Conservation (phyloP, 306 rosid genomes). For the Sphenostylis stenocarpa region DNA sequence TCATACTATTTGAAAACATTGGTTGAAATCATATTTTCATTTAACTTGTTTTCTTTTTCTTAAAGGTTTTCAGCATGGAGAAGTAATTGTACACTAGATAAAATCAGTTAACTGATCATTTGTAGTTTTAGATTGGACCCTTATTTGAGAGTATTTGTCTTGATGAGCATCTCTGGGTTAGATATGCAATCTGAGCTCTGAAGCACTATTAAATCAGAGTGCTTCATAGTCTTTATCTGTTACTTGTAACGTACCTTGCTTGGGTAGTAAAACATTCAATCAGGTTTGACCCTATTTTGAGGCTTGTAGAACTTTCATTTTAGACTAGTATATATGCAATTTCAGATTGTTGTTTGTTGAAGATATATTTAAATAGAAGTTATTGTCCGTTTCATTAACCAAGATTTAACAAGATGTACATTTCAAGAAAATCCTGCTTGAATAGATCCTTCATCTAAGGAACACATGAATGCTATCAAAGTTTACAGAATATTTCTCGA, state of each 20-base stretch:
- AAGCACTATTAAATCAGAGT: background rate
- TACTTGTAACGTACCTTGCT: background rate
- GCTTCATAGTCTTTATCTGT: background rate
- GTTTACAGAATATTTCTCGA: background rate
- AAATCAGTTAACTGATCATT: background rate
- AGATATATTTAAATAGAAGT: background rate
- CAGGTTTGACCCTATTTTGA: background rate
- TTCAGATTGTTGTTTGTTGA: background rate
- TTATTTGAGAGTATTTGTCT: background rate
- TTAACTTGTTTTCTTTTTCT: background rate
- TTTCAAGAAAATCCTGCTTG: background rate
- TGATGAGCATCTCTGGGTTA: background rate
- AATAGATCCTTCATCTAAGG: conserved; percentile 17
- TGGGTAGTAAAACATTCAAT: background rate
- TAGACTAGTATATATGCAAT: background rate
- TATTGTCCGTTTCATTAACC: background rate
- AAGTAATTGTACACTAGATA: background rate
- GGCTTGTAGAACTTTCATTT: conserved; percentile 2
- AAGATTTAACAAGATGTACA: background rate
- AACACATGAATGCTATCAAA: background rate
- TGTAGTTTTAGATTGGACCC: background rate
- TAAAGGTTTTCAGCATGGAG: background rate
- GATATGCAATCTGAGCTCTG: conserved; percentile 10
- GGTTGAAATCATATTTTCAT: background rate
- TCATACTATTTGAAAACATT: background rate